Base-by-base conservation (phyloP, 176 grass and related monocot species). In the Saccharum spontaneum region DNA sequence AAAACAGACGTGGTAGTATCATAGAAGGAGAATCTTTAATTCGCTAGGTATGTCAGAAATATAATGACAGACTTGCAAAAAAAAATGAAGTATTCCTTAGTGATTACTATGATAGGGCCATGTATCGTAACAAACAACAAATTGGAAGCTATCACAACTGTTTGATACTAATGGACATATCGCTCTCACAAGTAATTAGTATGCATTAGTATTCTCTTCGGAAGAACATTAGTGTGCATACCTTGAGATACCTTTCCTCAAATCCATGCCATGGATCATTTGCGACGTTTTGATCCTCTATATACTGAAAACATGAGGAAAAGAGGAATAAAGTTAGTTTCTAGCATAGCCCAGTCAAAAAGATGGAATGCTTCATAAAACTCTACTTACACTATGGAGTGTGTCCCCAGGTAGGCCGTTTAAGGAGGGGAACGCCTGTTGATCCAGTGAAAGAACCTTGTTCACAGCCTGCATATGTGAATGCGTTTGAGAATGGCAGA, bases 191-290 rank as follows among this genome's bases (percentile, higher is more conserved):
- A 60, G 23, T 5, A 62, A 62, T 14, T 24, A 66, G 26, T 7
- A 66, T 33, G 28, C 5, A 33, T 31, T 33, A 66, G 12, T 63
- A 31, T 76, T 69, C 10, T 52, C 5, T 41, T 77, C 8, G 8
- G 33, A 79, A 78, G 28, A 75, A 85, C 34, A 60, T 79, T n/a
- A 61, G 2, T 81, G 36, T 57, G 24, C 75, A 45, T 92, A 99
- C 97, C 97, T 96, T 97, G 77, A 94, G 76, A 70, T 91, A 89
- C 79, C 72, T 73, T 75, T 94, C 79, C 84, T 90, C 90, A 90
- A 96, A 99, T 83, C 93, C 90, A 60, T 97, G 82, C 97, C 97
- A 99, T 15, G 94, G 94, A 84, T 97, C 86, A 78, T 94, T 97
- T 46, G 81, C 88, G 1, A 92, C 91, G 17, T 97, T 99, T 86